Percentiles rank a stretch among this genome's conserved stretches.
Evolutionary conservation across 441 rosid species (phyloP).

Genomic region (Populus hybrid): DNA sequence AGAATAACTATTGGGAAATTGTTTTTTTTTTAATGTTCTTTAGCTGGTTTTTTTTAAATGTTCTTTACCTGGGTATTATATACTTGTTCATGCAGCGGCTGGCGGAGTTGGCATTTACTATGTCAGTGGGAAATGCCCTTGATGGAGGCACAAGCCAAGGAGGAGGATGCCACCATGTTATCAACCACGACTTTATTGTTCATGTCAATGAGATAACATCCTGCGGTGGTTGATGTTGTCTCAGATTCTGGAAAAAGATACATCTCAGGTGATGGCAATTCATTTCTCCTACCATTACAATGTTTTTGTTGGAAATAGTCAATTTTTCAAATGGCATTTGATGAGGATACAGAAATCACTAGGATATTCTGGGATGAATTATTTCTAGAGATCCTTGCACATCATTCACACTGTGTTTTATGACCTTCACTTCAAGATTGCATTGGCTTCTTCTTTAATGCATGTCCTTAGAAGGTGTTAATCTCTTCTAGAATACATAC

Average conservation of each 20-base stretch:
- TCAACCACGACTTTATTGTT: constrained; percentile 64
- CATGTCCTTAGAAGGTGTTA: no score
- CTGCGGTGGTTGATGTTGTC: constrained; percentile 64
- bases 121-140: constrained; percentile 89
- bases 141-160: constrained; percentile 88
- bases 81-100: constrained; percentile 88
- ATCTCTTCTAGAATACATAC: no score
- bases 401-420: no score
- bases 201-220: constrained; percentile 73
- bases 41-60: no score
- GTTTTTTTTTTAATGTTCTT: no score
- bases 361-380: no score
- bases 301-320: not conserved
- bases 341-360: no score
- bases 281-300: not conserved
- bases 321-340: not conserved
- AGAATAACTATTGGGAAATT: no score
- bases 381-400: no score
- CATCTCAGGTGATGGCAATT: constrained; percentile 51
- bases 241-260: constrained; percentile 93
- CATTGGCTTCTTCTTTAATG: no score
- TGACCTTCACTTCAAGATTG: no score
- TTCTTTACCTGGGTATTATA: constrained; percentile 42
- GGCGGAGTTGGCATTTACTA: constrained; percentile 79
- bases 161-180: constrained; percentile 84